Percentiles rank a stretch among this genome's conserved stretches.
Conservation (phyloP, 1,284 basidiomycete genomes). For the Trichosporon coremiiforme region DNA sequence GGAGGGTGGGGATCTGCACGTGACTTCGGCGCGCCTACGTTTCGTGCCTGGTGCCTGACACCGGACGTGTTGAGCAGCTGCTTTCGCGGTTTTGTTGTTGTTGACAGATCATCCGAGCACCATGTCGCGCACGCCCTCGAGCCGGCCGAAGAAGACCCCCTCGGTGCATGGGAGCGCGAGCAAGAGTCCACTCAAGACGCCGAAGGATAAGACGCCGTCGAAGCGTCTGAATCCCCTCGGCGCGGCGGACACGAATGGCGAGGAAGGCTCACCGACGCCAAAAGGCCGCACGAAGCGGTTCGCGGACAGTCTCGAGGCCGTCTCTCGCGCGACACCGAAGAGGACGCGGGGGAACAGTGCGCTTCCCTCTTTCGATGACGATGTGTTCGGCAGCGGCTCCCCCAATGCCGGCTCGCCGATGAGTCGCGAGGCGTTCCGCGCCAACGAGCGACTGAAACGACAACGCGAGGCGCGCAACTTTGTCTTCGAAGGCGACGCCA, state of each 20-base stretch:
- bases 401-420: slow-evolving; percentile 5
- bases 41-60: not conserved
- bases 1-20: not conserved
- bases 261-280: slow-evolving; percentile 11
- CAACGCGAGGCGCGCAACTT: slow-evolving; percentile 55
- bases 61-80: not conserved
- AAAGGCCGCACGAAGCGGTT: slow-evolving; percentile 14
- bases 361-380: slow-evolving; percentile 29
- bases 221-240: not conserved
- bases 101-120: not conserved
- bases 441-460: slow-evolving; percentile 48
- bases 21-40: not conserved
- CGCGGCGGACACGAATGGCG: not conserved
- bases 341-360: not conserved
- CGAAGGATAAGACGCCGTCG: slow-evolving; percentile 1
- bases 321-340: not conserved
- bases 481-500: slow-evolving; percentile 48
- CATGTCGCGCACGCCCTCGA: slow-evolving; percentile 11
- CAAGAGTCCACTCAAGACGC: slow-evolving; percentile 6
- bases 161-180: not conserved
- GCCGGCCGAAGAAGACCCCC: slow-evolving; percentile 4
- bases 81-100: not conserved
- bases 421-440: slow-evolving; percentile 44
- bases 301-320: slow-evolving; percentile 10
- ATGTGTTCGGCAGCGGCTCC: slow-evolving; percentile 26